These are phyloP conservation scores for Lactarius tabidus DNA, from an alignment of 768 basidiomycete species.

Conservation along the genomic window DNA sequence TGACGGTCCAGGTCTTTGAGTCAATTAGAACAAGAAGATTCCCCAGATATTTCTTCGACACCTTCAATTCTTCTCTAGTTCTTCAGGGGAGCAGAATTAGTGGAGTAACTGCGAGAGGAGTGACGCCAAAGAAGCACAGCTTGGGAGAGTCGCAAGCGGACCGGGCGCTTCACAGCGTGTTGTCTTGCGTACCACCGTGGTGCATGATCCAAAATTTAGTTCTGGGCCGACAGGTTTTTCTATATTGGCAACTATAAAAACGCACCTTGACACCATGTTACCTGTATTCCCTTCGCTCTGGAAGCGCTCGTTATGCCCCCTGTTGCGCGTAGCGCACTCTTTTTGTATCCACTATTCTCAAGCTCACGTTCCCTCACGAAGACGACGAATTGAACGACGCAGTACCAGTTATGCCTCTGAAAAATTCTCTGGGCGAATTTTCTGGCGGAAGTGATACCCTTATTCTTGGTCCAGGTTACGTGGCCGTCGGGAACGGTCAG, in stretches of 20 bases:
- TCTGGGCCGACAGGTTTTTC: constrained; percentile 6
- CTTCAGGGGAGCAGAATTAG: background rate
- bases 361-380: background rate
- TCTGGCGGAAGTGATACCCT: background rate
- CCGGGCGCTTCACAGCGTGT: too few species aligned
- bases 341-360: background rate
- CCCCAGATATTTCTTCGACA: background rate
- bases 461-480: constrained; percentile 14
- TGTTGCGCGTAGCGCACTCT: constrained; percentile 19
- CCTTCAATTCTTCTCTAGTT: constrained; percentile 6
- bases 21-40: background rate
- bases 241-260: background rate
- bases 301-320: constrained; percentile 6
- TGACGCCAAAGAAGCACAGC: too few species aligned
- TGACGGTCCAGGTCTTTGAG: background rate
- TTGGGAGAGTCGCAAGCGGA: too few species aligned
- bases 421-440: background rate
- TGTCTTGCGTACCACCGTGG: too few species aligned
- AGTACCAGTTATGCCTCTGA: background rate
- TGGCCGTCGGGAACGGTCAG: constrained; percentile 9
- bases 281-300: constrained; percentile 6
- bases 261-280: background rate
- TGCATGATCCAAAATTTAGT: background rate
- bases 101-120: too few species aligned
- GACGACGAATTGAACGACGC: background rate